Conservation (phyloP, 208 protist genomes). For the Crithidia brevicula region DNA sequence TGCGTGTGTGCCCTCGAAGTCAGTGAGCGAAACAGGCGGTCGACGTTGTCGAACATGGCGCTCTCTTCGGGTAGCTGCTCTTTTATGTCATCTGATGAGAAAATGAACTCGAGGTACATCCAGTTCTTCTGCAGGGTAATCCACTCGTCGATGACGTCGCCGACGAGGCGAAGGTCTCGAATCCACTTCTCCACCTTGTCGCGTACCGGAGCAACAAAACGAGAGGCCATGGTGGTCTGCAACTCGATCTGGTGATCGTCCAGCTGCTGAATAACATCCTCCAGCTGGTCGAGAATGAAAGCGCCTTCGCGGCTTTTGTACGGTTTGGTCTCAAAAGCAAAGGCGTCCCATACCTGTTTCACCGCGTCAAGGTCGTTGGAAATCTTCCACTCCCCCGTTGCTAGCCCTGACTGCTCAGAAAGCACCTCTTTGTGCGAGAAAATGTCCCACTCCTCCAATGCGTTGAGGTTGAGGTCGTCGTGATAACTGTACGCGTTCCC, state of each 20-base stretch:
- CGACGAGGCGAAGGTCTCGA: slow-evolving; percentile 77
- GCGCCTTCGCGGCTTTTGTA: slow-evolving; percentile 89
- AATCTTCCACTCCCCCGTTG: slow-evolving; percentile 94
- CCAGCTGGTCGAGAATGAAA: slow-evolving; percentile 89
- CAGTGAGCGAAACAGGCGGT: slow-evolving; percentile 89
- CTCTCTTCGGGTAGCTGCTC: slow-evolving; percentile 93
- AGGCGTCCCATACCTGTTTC: slow-evolving; percentile 81
- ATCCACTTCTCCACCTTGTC: slow-evolving; percentile 92
- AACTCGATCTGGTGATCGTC: slow-evolving; percentile 94
- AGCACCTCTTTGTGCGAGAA: slow-evolving; percentile 88
- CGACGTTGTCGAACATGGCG: slow-evolving; percentile 88
- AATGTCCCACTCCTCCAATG: slow-evolving; percentile 83
- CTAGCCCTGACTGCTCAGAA: slow-evolving; percentile 89
- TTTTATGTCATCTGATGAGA: slow-evolving; percentile 97
- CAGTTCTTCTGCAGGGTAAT: slow-evolving; percentile 96
- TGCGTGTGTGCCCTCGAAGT: slow-evolving; percentile 86
- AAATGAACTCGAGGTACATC: slow-evolving; percentile 99
- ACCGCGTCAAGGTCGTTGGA: slow-evolving; percentile 92
- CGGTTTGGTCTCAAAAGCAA: slow-evolving; percentile 80
- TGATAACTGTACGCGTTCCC: slow-evolving; percentile 87
- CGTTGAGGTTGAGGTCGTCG: slow-evolving; percentile 82
- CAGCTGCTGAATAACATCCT: slow-evolving; percentile 93
- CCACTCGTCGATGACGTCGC: slow-evolving; percentile 96
- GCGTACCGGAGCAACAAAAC: slow-evolving; percentile 87
- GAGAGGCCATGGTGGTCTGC: slow-evolving; percentile 92